Evolutionary conservation across 2,329 filamentous ascomycete species (phyloP).

Genomic region (Fulvia fulva): DNA sequence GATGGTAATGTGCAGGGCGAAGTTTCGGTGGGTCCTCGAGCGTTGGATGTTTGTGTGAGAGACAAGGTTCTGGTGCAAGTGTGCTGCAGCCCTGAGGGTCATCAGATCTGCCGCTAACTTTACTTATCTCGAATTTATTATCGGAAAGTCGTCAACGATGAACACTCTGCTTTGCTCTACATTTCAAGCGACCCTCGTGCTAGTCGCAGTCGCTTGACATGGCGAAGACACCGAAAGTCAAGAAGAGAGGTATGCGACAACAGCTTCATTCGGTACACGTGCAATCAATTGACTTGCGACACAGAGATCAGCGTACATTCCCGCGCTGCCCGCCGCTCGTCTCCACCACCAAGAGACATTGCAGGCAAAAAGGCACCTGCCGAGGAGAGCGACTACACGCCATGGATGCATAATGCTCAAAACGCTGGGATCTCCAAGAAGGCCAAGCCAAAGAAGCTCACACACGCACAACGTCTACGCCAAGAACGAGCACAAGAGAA

Average conservation of each 20-base stretch:
- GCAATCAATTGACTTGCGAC: neutral
- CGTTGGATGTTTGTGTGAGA: conserved; percentile 2
- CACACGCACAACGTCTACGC: conserved; percentile 51
- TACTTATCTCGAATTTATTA: neutral
- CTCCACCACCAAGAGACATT: conserved; percentile 51
- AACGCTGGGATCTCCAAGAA: conserved; percentile 68
- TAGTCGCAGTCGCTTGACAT: conserved; percentile 25
- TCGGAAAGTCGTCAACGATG: neutral
- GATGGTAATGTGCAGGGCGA: neutral
- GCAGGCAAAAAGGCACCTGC: conserved; percentile 42
- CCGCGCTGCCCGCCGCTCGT: conserved; percentile 68
- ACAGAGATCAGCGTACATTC: conserved; percentile 65
- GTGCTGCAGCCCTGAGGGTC: neutral
- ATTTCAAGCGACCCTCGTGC: neutral
- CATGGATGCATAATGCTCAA: conserved; percentile 67
- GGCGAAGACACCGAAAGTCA: conserved; percentile 46
- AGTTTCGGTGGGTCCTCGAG: conserved; percentile 4
- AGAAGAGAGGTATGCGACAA: conserved; percentile 38
- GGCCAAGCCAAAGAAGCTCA: conserved; percentile 53
- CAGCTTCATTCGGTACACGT: neutral
- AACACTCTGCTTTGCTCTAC: neutral
- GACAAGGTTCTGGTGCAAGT: neutral
- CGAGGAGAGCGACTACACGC: conserved; percentile 49
- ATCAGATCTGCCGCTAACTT: neutral
- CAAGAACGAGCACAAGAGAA: conserved; percentile 54